Percentiles rank a stretch among this genome's conserved stretches.
phyloP scores from a whole-genome alignment of 495 filamentous ascomycete genomes.

The Annulohypoxylon stygium region DNA sequence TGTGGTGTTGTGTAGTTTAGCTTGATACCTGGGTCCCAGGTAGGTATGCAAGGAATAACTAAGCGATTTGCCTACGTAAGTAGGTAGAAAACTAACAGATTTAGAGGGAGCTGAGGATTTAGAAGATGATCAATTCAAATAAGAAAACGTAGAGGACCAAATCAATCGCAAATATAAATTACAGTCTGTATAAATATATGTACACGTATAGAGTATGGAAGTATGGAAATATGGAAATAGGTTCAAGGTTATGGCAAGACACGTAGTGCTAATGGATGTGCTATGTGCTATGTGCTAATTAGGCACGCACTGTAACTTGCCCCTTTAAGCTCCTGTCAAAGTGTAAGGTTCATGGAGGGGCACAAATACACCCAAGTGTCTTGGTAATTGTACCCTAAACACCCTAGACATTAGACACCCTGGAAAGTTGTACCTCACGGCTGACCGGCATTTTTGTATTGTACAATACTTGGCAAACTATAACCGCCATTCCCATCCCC shows the following conservation, averaged over 20 bases:
- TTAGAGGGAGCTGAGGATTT: not conserved
- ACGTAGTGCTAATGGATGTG: conserved; percentile 8
- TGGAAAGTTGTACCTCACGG: not conserved
- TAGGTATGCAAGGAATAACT: not conserved
- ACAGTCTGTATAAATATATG: not conserved
- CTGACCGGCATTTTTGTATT: not conserved
- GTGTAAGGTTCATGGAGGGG: conserved; percentile 30
- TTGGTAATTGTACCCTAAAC: not conserved
- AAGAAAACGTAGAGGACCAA: conserved; percentile 6
- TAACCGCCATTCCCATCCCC: too few relatives aligned
- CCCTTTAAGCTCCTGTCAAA: conserved; percentile 17
- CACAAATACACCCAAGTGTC: conserved; percentile 15
- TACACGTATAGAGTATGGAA: conserved; percentile 1
- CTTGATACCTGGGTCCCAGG: not conserved
- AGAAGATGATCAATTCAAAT: not conserved
- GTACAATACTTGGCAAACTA: not conserved
- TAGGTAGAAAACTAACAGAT: not conserved
- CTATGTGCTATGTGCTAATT: conserved; percentile 7
- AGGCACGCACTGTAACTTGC: conserved; percentile 18
- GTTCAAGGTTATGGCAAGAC: conserved; percentile 17
- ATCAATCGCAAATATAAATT: conserved; percentile 9
- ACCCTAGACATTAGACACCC: not conserved
- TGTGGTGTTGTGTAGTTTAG: not conserved
- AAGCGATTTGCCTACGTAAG: not conserved
- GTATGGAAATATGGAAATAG: not conserved